Percentiles rank a stretch among this genome's conserved stretches.
phyloP scores from a whole-genome alignment of 1,284 basidiomycete genomes.

The Blastosporella zonata region DNA sequence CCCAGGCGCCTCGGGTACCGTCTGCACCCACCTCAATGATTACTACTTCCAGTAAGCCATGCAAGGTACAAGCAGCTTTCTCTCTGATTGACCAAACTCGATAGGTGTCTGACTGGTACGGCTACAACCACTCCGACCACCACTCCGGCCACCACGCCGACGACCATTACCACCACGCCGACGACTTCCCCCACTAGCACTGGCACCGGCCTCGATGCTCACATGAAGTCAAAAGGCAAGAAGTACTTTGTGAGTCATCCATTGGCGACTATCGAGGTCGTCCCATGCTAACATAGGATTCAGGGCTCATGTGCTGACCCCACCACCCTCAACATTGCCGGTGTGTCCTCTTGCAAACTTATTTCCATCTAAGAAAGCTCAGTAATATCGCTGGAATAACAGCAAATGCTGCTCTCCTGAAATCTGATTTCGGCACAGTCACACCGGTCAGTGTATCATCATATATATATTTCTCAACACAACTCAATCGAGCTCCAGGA shows the following conservation, averaged over 20 bases:
- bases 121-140: constrained; percentile 8
- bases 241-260: constrained; percentile 22
- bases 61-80: background rate
- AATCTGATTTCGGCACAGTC: constrained; percentile 26
- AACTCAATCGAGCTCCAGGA: constrained; percentile 14
- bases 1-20: constrained; percentile 26
- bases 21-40: constrained; percentile 25
- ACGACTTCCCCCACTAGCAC: constrained; percentile 12
- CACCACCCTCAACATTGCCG: constrained; percentile 20
- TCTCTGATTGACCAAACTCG: background rate
- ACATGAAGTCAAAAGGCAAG: constrained; percentile 26
- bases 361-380: background rate
- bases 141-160: constrained; percentile 1
- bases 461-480: background rate
- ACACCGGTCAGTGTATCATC: constrained; percentile 21
- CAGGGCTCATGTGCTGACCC: constrained; percentile 22
- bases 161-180: constrained; percentile 6
- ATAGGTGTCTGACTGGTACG: constrained; percentile 28
- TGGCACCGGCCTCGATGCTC: constrained; percentile 20
- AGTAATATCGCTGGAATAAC: background rate
- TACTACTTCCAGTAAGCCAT: constrained; percentile 32
- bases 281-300: background rate
- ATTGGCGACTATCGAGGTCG: background rate
- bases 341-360: constrained; percentile 12
- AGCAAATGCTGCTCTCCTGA: constrained; percentile 24